These are phyloP conservation scores for Xylaria sp. DNA, from an alignment of 2,329 filamentous ascomycete genomes.

Conservation along the genomic window DNA sequence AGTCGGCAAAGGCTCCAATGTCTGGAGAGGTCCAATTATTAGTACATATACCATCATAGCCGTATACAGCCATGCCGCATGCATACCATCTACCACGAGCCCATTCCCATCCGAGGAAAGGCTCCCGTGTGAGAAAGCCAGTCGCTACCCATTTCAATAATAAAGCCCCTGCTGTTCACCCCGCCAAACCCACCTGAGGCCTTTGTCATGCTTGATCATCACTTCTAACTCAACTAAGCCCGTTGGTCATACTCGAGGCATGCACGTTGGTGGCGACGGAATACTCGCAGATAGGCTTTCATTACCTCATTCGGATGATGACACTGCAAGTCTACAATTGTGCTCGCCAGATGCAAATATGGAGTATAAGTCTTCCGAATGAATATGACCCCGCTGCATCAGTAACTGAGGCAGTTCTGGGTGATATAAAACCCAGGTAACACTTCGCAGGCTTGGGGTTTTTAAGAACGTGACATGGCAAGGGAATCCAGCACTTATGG, in stretches of 20 bases:
- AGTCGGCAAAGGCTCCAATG: slow-evolving; percentile 18
- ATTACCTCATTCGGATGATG: slow-evolving; percentile 12
- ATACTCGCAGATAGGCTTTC: background rate
- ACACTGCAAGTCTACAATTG: slow-evolving; percentile 3
- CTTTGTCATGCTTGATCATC: slow-evolving; percentile 43
- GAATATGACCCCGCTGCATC: background rate
- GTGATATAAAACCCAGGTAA: background rate
- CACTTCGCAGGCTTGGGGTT: background rate
- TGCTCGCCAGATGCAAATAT: slow-evolving; percentile 7
- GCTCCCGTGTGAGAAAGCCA: slow-evolving; percentile 11
- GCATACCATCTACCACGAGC: background rate
- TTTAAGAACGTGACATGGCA: slow-evolving; percentile 8
- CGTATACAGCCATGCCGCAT: background rate
- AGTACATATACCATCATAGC: slow-evolving; percentile 7
- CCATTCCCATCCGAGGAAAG: slow-evolving; percentile 1
- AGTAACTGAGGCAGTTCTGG: slow-evolving; percentile 8
- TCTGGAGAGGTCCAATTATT: slow-evolving; percentile 16
- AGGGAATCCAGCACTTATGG: slow-evolving; percentile 1
- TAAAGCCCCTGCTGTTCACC: slow-evolving; percentile 8
- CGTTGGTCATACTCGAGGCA: slow-evolving; percentile 32
- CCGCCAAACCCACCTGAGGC: slow-evolving; percentile 29
- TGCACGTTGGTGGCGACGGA: slow-evolving; percentile 8
- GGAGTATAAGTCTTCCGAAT: slow-evolving; percentile 3
- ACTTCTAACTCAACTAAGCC: slow-evolving; percentile 30
- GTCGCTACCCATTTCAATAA: slow-evolving; percentile 8